Conservation (phyloP, 352 stramenopile genomes). For the Globisporangium uncinulatum region DNA sequence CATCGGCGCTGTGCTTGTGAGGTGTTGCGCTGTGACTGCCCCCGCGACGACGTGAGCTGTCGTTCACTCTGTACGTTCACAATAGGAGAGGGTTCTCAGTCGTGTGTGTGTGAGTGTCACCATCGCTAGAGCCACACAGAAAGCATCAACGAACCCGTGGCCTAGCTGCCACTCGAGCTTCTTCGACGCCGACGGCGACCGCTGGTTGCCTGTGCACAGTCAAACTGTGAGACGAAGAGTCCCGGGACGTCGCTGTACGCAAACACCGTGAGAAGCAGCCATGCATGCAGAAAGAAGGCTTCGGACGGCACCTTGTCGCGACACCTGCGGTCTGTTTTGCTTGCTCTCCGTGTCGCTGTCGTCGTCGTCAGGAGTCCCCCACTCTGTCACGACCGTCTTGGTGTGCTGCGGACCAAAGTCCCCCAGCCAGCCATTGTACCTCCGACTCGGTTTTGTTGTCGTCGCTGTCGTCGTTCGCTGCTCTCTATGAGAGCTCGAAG, state of each 20-base stretch:
- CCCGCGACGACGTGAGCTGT: neutral
- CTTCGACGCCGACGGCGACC: neutral
- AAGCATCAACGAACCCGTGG: slow-evolving; percentile 28
- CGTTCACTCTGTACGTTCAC: neutral
- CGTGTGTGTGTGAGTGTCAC: neutral
- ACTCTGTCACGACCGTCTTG: slow-evolving; percentile 54
- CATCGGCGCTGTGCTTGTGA: neutral
- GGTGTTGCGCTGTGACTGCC: neutral
- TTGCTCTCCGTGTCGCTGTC: neutral
- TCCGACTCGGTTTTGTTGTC: slow-evolving; percentile 16
- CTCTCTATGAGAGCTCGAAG: slow-evolving; percentile 5
- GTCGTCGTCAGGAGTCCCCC: slow-evolving; percentile 24
- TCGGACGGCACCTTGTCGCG: neutral
- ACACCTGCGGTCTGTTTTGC: neutral
- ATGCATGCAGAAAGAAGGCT: neutral
- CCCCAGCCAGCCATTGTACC: slow-evolving; percentile 68
- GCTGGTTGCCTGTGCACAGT: neutral
- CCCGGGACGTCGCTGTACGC: neutral
- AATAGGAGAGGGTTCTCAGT: neutral
- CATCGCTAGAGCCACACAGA: neutral
- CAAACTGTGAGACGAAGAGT: neutral
- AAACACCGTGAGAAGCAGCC: neutral
- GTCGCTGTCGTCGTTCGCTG: neutral
- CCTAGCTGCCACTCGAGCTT: slow-evolving; percentile 61
- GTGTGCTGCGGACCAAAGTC: slow-evolving; percentile 72